A percentile compares a stretch with the other conserved stretches of the same genome.
Conservation (phyloP, 306 rosid species). For the Carpinus fangiana region DNA sequence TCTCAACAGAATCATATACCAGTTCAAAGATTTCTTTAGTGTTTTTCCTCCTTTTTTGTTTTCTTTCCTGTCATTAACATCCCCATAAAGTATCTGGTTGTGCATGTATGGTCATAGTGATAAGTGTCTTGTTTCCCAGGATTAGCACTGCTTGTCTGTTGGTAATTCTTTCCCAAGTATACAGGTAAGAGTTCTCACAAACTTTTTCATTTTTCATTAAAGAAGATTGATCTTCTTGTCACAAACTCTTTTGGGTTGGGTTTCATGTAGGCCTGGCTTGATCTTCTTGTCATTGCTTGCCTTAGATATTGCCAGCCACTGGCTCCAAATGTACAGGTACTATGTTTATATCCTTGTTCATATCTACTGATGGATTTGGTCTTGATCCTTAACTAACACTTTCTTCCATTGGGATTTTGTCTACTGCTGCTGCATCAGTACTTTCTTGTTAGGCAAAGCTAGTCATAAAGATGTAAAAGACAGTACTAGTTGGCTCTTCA, state of each 20-base stretch:
- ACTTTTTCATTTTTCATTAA: constrained; percentile 19
- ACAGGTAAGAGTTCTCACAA: constrained; percentile 53
- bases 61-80: not conserved
- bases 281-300: constrained; percentile 84
- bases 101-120: constrained; percentile 27
- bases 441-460: constrained; percentile 85
- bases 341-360: constrained; percentile 2
- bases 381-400: not conserved
- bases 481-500: constrained; percentile 93
- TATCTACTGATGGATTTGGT: constrained; percentile 5
- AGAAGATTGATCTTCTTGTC: not conserved
- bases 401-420: constrained; percentile 1
- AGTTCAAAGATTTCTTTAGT: not conserved
- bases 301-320: constrained; percentile 94
- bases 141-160: constrained; percentile 97
- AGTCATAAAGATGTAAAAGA: constrained; percentile 99
- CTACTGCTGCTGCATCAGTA: constrained; percentile 46
- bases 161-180: constrained; percentile 86
- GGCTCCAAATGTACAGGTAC: constrained; percentile 99
- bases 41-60: not conserved
- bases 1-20: not conserved
- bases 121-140: constrained; percentile 53
- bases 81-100: not conserved
- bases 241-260: constrained; percentile 25
- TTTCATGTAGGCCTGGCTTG: constrained; percentile 79